A percentile compares a stretch with the other conserved stretches of the same genome.
Evolutionary conservation across 2,329 filamentous ascomycete genomes (phyloP).

Genomic region (Colletotrichum coccodes): DNA sequence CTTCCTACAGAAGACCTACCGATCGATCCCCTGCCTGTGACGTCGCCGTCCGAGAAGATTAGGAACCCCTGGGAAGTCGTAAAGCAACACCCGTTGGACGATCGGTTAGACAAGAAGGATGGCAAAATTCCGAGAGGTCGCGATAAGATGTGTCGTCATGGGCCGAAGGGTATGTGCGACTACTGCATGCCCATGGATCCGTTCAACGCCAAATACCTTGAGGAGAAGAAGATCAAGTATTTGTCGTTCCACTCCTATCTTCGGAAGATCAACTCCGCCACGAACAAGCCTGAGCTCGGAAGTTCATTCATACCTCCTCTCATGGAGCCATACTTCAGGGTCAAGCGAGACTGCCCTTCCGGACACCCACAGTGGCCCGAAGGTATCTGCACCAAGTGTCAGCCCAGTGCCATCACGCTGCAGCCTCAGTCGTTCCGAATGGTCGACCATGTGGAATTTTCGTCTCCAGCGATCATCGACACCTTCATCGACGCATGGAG

Average conservation of each 20-base stretch:
- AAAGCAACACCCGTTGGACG: conserved; percentile 86
- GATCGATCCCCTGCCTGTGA: conserved; percentile 65
- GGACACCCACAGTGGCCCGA: conserved; percentile 95
- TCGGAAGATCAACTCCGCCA: conserved; percentile 93
- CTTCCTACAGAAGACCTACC: conserved; percentile 74
- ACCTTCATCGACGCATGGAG: conserved; percentile 94
- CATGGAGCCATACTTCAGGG: conserved; percentile 91
- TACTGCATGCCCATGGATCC: conserved; percentile 98
- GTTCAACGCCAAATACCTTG: conserved; percentile 87
- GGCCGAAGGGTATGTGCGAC: conserved; percentile 98
- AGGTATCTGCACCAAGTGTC: conserved; percentile 97
- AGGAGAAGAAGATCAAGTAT: conserved; percentile 98
- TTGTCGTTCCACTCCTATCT: conserved; percentile 95
- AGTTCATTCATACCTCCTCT: conserved; percentile 97
- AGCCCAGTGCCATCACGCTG: conserved; percentile 94
- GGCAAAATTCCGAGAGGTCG: conserved; percentile 85
- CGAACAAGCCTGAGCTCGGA: conserved; percentile 94
- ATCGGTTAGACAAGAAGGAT: conserved; percentile 85
- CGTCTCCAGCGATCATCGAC: conserved; percentile 85
- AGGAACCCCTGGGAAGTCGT: conserved; percentile 95
- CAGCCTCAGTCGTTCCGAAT: conserved; percentile 95
- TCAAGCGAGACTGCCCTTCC: conserved; percentile 88
- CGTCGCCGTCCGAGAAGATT: conserved; percentile 69
- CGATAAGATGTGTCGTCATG: conserved; percentile 95
- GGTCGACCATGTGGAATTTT: conserved; percentile 98